Conservation (phyloP, 1,139 yeast genomes). For the Candida glucosophila region DNA sequence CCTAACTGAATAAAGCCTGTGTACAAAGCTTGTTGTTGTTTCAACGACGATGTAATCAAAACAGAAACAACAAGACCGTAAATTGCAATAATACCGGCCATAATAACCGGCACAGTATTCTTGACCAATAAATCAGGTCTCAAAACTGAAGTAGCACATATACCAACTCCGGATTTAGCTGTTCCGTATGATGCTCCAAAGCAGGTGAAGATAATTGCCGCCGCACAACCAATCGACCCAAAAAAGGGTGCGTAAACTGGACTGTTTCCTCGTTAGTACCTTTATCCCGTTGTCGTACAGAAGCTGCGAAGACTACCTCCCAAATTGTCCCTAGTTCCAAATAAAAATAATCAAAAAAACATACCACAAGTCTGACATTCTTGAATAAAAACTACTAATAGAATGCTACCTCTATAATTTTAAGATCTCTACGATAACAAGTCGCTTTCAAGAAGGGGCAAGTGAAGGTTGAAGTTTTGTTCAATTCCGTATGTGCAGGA, state of each 20-base stretch:
- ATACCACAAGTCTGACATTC: constrained; percentile 52
- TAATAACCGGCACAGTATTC: constrained; percentile 91
- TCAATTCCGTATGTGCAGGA: too few relatives aligned
- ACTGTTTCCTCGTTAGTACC: constrained; percentile 36
- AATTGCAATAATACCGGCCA: constrained; percentile 99
- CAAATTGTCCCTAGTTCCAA: too few relatives aligned
- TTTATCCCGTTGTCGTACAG: neutral
- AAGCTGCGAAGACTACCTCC: too few relatives aligned
- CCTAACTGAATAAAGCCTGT: constrained; percentile 98
- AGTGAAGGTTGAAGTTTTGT: too few relatives aligned
- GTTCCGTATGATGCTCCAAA: constrained; percentile 99
- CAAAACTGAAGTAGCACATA: constrained; percentile 95
- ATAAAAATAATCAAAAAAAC: too few relatives aligned
- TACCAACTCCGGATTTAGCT: constrained; percentile 99
- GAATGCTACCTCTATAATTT: too few relatives aligned
- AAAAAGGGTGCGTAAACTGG: constrained; percentile 89
- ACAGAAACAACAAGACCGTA: constrained; percentile 97
- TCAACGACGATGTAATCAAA: constrained; percentile 82
- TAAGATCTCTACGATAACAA: too few relatives aligned
- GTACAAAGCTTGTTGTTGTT: constrained; percentile 86
- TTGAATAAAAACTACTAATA: constrained; percentile 3
- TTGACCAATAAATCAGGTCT: constrained; percentile 93
- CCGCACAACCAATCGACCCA: constrained; percentile 98
- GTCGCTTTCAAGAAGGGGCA: too few relatives aligned
- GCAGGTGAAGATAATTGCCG: constrained; percentile 97